Percentiles rank a stretch among this genome's conserved stretches.
Evolutionary conservation across 495 filamentous ascomycete species (phyloP).

Genomic region (Neurospora sublineolata): DNA sequence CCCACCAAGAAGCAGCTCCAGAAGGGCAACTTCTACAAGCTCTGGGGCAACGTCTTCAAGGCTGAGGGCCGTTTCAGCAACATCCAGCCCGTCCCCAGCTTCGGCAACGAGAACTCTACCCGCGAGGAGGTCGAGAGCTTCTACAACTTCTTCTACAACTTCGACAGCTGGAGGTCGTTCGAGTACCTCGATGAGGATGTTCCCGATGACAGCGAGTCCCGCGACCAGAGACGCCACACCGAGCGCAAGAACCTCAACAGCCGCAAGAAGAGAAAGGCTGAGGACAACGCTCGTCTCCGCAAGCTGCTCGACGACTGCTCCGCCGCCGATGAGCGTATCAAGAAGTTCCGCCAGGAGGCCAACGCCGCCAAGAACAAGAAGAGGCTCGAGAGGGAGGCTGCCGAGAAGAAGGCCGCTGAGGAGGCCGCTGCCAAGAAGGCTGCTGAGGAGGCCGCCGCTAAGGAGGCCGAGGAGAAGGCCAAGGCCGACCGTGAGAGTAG

Average conservation of each 20-base stretch:
- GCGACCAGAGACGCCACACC: conserved; percentile 94
- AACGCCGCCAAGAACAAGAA: conserved; percentile 91
- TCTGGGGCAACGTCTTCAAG: conserved; percentile 79
- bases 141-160: conserved; percentile 99
- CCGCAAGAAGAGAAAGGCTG: conserved; percentile 96
- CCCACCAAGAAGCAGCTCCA: conserved; percentile 77
- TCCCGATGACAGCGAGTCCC: conserved; percentile 95
- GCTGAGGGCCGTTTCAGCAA: conserved; percentile 88
- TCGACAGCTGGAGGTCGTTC: conserved; percentile 94
- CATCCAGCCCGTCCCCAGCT: conserved; percentile 68
- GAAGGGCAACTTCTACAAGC: conserved; percentile 88
- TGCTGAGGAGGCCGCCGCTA: conserved; percentile 73
- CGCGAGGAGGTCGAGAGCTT: conserved; percentile 85
- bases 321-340: conserved; percentile 83
- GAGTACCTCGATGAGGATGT: conserved; percentile 99
- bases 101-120: conserved; percentile 75
- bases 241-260: conserved; percentile 97
- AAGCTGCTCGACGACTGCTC: conserved; percentile 78
- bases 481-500: conserved; percentile 78
- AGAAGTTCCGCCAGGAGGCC: conserved; percentile 85
- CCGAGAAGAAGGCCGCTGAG: conserved; percentile 71
- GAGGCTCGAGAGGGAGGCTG: conserved; percentile 79
- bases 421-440: conserved; percentile 67
- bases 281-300: conserved; percentile 83
- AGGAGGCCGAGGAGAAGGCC: conserved; percentile 96